Conservation (phyloP, 192 early-diverging fungal genomes). For the Phycomyces blakesleeanus region DNA sequence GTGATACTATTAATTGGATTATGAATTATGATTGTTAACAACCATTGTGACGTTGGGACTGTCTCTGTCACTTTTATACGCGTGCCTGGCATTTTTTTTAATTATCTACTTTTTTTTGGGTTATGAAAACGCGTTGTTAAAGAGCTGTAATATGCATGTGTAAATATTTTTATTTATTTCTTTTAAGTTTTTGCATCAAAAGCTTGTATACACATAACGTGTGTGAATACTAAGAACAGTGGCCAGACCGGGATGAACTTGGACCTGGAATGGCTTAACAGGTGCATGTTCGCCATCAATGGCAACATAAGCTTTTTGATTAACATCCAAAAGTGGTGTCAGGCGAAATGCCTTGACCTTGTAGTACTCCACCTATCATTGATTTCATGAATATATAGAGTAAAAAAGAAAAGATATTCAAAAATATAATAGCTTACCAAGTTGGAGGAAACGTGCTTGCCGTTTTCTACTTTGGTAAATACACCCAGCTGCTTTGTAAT, state of each 20-base stretch:
- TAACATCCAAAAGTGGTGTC: slow-evolving; percentile 29
- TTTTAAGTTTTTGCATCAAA: background rate
- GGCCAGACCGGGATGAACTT: slow-evolving; percentile 46
- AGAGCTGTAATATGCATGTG: too few species aligned
- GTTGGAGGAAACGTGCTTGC: slow-evolving; percentile 40
- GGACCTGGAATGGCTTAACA: slow-evolving; percentile 50
- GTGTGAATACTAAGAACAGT: slow-evolving; percentile 37
- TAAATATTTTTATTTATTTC: too few species aligned
- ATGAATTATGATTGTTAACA: too few species aligned
- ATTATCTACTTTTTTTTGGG: too few species aligned
- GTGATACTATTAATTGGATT: too few species aligned
- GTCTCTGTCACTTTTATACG: too few species aligned
- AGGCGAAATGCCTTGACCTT: slow-evolving; percentile 56
- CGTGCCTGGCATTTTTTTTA: too few species aligned
- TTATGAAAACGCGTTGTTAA: too few species aligned
- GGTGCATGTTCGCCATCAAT: slow-evolving; percentile 58
- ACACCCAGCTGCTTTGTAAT: slow-evolving; percentile 29
- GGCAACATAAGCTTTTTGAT: slow-evolving; percentile 37
- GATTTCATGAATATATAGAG: too few species aligned
- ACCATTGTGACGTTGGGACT: too few species aligned
- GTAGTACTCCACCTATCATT: slow-evolving; percentile 49
- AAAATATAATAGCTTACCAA: slow-evolving; percentile 37
- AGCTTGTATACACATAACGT: background rate
- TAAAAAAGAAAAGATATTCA: background rate
- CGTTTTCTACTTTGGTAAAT: slow-evolving; percentile 43